Evolutionary conservation across 495 filamentous ascomycete genomes (phyloP).

Genomic region (Penicillium mononematosum): DNA sequence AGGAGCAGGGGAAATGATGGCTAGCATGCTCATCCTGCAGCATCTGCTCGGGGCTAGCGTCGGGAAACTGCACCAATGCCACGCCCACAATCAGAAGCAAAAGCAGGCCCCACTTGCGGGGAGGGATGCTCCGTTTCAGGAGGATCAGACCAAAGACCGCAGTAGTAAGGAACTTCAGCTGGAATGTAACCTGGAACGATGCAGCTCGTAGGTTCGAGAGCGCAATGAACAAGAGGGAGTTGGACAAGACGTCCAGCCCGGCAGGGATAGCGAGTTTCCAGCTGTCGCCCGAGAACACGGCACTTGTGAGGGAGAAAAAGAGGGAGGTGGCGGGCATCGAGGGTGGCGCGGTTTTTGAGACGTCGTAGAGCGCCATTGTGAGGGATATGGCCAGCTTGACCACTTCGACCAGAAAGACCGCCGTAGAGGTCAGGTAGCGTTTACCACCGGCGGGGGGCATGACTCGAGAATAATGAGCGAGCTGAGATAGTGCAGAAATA

Average conservation of each 20-base stretch:
- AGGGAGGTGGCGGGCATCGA: constrained; percentile 76
- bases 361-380: constrained; percentile 84
- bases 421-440: constrained; percentile 89
- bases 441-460: constrained; percentile 82
- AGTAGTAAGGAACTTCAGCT: constrained; percentile 88
- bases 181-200: constrained; percentile 88
- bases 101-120: constrained; percentile 75
- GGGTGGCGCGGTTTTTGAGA: constrained; percentile 68
- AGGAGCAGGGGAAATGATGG: constrained; percentile 71
- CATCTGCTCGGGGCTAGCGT: constrained; percentile 46
- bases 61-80: constrained; percentile 80
- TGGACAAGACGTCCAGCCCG: constrained; percentile 83
- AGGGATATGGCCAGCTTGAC: constrained; percentile 84
- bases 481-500: constrained; percentile 39
- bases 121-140: constrained; percentile 64
- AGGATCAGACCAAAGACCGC: constrained; percentile 83
- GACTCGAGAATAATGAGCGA: constrained; percentile 89
- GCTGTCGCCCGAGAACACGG: constrained; percentile 87
- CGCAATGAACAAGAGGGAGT: constrained; percentile 87
- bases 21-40: constrained; percentile 49
- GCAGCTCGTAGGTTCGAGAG: constrained; percentile 88
- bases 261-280: constrained; percentile 96
- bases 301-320: constrained; percentile 72
- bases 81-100: constrained; percentile 80
- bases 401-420: constrained; percentile 90